Evolutionary conservation across 257 asterid species (phyloP).

Genomic region (Nicotiana paniculata): DNA sequence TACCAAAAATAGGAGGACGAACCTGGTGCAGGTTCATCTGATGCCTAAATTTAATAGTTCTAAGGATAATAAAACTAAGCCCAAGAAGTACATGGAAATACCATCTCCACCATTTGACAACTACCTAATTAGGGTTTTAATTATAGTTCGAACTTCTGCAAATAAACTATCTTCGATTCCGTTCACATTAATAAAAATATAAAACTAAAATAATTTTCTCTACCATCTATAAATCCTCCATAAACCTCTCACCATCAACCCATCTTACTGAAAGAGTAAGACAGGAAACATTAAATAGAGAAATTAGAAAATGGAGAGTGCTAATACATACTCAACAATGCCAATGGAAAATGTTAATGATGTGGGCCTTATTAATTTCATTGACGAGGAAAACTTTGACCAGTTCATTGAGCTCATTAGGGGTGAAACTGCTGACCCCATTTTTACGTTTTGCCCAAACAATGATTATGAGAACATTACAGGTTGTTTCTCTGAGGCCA

Average conservation of each 20-base stretch:
- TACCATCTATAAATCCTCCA: constrained; percentile 13
- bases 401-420: constrained; percentile 35
- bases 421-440: constrained; percentile 27
- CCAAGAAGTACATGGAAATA: not conserved
- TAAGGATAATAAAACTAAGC: not conserved
- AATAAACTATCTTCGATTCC: constrained; percentile 15
- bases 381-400: constrained; percentile 41
- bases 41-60: not conserved
- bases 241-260: constrained; percentile 6
- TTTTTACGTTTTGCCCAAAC: constrained; percentile 14
- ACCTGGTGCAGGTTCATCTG: constrained; percentile 2
- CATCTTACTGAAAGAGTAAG: not conserved
- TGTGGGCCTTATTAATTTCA: constrained; percentile 42
- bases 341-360: constrained; percentile 16
- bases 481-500: not conserved
- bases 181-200: constrained; percentile 18
- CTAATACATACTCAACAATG: not conserved
- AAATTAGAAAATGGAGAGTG: constrained; percentile 22
- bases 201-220: not conserved
- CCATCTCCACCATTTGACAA: not conserved
- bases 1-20: not conserved
- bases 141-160: not conserved
- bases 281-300: not conserved
- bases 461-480: constrained; percentile 20
- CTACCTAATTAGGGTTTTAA: not conserved